A percentile compares a stretch with the other conserved stretches of the same genome.
Evolutionary conservation across 352 stramenopile species (phyloP).

Genomic region (Phytophthora podocarpi): DNA sequence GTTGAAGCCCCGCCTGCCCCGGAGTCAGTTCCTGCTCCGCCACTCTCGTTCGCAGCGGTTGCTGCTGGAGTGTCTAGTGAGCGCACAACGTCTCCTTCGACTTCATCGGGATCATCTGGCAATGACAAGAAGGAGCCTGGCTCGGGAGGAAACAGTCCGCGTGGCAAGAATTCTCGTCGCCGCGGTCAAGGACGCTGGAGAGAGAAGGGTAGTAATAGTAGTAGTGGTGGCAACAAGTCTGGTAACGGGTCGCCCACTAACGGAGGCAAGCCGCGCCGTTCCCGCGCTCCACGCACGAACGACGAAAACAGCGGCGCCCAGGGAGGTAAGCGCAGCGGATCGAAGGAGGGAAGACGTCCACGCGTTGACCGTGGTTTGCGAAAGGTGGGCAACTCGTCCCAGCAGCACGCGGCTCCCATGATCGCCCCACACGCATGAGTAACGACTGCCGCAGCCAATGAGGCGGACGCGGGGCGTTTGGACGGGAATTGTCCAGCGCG

Average conservation of each 20-base stretch:
- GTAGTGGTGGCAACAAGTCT: slow-evolving; percentile 32
- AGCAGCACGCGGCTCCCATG: slow-evolving; percentile 30
- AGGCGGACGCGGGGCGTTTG: slow-evolving; percentile 1
- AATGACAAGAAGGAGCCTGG: slow-evolving; percentile 29
- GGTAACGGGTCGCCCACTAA: slow-evolving; percentile 32
- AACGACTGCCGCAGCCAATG: not conserved
- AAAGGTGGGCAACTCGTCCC: slow-evolving; percentile 38
- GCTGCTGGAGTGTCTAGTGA: slow-evolving; percentile 28
- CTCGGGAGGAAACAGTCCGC: slow-evolving; percentile 19
- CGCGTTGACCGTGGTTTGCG: slow-evolving; percentile 43
- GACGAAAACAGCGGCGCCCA: slow-evolving; percentile 33
- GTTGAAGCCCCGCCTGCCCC: slow-evolving; percentile 11
- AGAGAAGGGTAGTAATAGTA: slow-evolving; percentile 48
- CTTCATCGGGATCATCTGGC: slow-evolving; percentile 28
- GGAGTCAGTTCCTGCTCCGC: slow-evolving; percentile 36
- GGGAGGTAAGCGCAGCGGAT: slow-evolving; percentile 24
- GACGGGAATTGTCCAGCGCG: slow-evolving; percentile 2
- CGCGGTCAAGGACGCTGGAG: slow-evolving; percentile 43
- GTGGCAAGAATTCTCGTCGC: slow-evolving; percentile 40
- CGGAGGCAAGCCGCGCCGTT: slow-evolving; percentile 37
- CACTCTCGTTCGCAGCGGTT: slow-evolving; percentile 60
- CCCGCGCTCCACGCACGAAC: slow-evolving; percentile 33
- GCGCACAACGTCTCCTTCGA: slow-evolving; percentile 25
- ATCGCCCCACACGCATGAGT: slow-evolving; percentile 41
- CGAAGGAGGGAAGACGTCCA: slow-evolving; percentile 47